A percentile compares a stretch with the other conserved stretches of the same genome.
phyloP scores from a whole-genome alignment of 768 basidiomycete species.

The Termitomyces sp. region DNA sequence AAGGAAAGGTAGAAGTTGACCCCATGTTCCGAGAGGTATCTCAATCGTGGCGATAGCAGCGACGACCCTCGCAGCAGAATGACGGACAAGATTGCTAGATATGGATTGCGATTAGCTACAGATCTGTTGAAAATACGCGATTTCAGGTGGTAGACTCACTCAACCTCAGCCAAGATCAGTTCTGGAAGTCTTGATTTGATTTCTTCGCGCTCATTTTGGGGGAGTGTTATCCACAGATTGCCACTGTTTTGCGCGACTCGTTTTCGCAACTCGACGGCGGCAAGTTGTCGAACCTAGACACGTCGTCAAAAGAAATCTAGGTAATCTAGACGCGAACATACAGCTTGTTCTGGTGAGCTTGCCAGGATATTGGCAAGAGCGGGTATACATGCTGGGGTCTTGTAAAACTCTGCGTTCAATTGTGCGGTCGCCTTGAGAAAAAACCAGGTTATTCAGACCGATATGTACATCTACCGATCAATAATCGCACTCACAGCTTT shows the following conservation, averaged over 20 bases:
- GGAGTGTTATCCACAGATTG: conserved; percentile 74
- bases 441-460: conserved; percentile 6
- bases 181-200: conserved; percentile 85
- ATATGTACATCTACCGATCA: background rate
- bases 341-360: conserved; percentile 78
- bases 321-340: conserved; percentile 40
- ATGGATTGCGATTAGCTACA: conserved; percentile 15
- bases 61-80: conserved; percentile 89
- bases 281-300: conserved; percentile 88
- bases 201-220: conserved; percentile 65
- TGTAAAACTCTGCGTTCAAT: conserved; percentile 92
- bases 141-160: conserved; percentile 43
- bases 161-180: conserved; percentile 71
- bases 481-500: conserved; percentile 66
- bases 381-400: conserved; percentile 85
- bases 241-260: conserved; percentile 79
- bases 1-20: conserved; percentile 84
- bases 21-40: conserved; percentile 77
- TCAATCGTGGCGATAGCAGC: conserved; percentile 92
- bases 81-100: conserved; percentile 81
- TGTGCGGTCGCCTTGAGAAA: conserved; percentile 76
- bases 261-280: conserved; percentile 95
- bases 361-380: conserved; percentile 86
- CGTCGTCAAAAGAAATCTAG: conserved; percentile 2
- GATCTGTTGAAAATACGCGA: conserved; percentile 11